Base-by-base conservation (phyloP, 208 protist genomes). In the Porcisia deanei region DNA sequence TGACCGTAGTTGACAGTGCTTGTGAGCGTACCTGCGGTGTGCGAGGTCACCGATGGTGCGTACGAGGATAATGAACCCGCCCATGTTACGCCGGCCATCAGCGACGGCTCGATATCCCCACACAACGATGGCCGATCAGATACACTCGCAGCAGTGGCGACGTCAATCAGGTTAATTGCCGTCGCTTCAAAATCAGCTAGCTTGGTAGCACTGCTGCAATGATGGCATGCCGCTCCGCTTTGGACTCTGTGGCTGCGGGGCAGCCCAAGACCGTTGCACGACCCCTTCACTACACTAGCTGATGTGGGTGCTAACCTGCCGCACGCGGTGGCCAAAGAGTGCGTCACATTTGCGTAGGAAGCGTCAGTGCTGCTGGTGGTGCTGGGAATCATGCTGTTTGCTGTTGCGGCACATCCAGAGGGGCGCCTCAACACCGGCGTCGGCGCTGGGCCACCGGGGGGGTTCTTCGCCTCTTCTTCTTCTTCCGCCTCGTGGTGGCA, bases 11-110 rank as follows among this genome's bases (percentile, higher is more conserved):
- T 64, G 39, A 64, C 61, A 1, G 53, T 20, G 60, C 71, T 82
- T 1, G 45, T 82, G 37, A 52, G 65, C 25, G 78, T 82, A 12
- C 30, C 45, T 49, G 49, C 34, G 59, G 54, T 54, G 41, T 55
- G 63, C 3, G 70, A 67, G 39, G 65, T 61, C 63, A 45, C 49
- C 37, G 78, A 81, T 12, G 71, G 16, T 18, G 53, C 43, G 65
- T 63, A 70, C 5, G 77, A 73, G 25, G 65, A 68, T 47, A 81
- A 47, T 20, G 64, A 60, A 1, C 66, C 72, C 34, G 76, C 41
- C 77, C 77, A 81, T 20, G 34, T 53, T 16, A 81, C 77, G 18
- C 77, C 77, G 12, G 77, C 77, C 54, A 54, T 76, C 25, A 81
- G 71, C 49, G 77, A 67, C 71, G 77, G 77, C 57, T 81, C 77